Evolutionary conservation across 2,329 filamentous ascomycete species (phyloP), one percentile per base, ranked within the genome.

Genomic region (Penicillium sp.): DNA sequence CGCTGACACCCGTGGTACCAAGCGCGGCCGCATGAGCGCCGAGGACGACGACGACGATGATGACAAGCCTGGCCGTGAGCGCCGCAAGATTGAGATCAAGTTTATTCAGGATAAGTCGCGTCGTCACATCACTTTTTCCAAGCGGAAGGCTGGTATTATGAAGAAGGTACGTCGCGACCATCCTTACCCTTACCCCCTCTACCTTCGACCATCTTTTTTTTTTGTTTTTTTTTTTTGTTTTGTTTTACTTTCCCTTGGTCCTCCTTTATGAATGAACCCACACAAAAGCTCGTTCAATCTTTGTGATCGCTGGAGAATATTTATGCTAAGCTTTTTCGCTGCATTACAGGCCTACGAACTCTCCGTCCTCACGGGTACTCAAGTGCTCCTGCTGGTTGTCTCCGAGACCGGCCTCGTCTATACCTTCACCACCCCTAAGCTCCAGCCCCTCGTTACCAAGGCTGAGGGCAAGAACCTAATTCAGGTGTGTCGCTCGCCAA

Each of bases 71-170:
- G 92, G 92, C 72, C 92, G 94, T 77, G 94, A 97, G 85, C 89
- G 94, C 74, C 88, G 94, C 80, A 99, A 99, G 89, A 99, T 99
- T 71, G 94, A 99, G 79, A 99, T 99, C 81, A 99, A 99, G 85
- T 99, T 99, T 81, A 99, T 99, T 77, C 93, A 92, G 78, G 94
- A 99, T 80, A 99, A 99, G 83, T 97, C 93, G 80, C 92, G 94
- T 80, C 89, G 94, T 61, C 94, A 99, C 82, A 99, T 97, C 75
- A 97, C 94, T 70, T 97, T 99, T 77, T 97, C 93, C 67, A 99
- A 99, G 87, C 91, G 94, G 76, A 99, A 99, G 83, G 94, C 94
- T 54, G 94, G 94, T 69, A 97, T 99, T 78, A 97, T 99, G 94
- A 97, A 99, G 85, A 97, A 97, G 92, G 94, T 97, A 75, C 67